Evolutionary conservation across 805 yeast species (phyloP), one percentile per base, ranked within the genome.

Genomic region (Yamadazyma scolyti): DNA sequence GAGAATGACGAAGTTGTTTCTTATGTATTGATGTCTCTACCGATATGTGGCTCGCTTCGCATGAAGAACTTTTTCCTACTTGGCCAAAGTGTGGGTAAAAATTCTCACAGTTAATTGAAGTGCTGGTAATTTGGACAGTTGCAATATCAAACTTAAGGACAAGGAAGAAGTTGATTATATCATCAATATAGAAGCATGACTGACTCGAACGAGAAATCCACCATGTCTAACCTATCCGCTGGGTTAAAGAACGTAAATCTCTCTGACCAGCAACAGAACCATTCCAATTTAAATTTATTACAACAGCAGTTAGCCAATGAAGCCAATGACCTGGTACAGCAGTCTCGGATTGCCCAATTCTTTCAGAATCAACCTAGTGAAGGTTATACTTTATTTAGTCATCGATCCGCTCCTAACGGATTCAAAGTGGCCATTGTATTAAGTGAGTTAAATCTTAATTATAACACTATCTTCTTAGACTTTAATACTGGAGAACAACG

Each of bases 341-440:
- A 71, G 45, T 66, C 82, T 14, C 64, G 94, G 40, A 74, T 87
- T 31, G 70, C 82, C 17, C 69, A 73, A 40, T 87, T 85, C 54
- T 82, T 86, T 52, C 76, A 73, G 42, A 79, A 80, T 48, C 82
- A 79, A 44, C 95, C 96, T 8, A 58, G 71, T 12, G 82, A 79
- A 42, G 97, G 97, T 1, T 85, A 75, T 56, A 86, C 96, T 1
- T 66, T 89, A 27, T 87, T 84, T 75, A 48, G 95, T 59, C 77
- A 81, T 50, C 48, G 94, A 44, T 81, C 90, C 3, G 96, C 96
- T 1, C 97, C 97, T 16, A 89, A 89, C 58, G 97, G 97, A 2
- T 89, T 86, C 69, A 90, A 93, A 59, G 95, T 90, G 10, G 96
- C 97, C 16, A 87, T 89, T 26, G 81, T 87, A 18, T 65, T 93